These are phyloP conservation scores for Leccinum obscurum DNA, from an alignment of 768 basidiomycete species.

Conservation along the genomic window DNA sequence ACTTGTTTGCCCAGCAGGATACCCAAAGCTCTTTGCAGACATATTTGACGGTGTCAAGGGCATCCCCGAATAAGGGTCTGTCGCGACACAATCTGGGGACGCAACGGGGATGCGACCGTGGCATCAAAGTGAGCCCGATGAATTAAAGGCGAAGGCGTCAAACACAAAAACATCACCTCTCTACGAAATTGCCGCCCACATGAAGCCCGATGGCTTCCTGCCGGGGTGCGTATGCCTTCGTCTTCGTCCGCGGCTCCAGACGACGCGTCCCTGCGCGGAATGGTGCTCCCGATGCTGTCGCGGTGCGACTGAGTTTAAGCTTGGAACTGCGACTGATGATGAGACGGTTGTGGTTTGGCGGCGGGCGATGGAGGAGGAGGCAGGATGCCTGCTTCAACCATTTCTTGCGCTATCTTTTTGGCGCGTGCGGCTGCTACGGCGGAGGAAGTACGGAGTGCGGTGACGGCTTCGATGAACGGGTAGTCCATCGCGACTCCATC, in stretches of 20 bases:
- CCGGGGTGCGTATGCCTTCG: constrained; percentile 62
- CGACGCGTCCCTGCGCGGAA: constrained; percentile 8
- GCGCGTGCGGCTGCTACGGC: constrained; percentile 68
- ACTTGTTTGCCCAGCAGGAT: constrained; percentile 91
- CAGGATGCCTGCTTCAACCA: constrained; percentile 76
- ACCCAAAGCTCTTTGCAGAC: constrained; percentile 96
- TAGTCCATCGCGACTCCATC: constrained; percentile 80
- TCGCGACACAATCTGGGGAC: constrained; percentile 68
- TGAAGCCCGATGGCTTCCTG: constrained; percentile 84
- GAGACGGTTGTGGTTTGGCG: constrained; percentile 33
- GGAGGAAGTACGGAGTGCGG: constrained; percentile 72
- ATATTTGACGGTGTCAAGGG: constrained; percentile 90
- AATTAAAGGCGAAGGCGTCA: background rate
- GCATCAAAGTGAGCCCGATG: background rate
- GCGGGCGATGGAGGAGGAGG: constrained; percentile 45
- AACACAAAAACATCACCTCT: constrained; percentile 52
- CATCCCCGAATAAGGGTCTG: constrained; percentile 72
- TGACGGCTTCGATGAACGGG: constrained; percentile 78
- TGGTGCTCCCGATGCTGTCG: constrained; percentile 37
- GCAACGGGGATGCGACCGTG: background rate
- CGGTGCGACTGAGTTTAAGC: constrained; percentile 14
- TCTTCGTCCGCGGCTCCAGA: constrained; percentile 44
- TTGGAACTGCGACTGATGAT: background rate
- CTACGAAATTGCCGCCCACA: constrained; percentile 83
- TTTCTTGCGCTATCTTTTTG: constrained; percentile 74